A percentile compares a stretch with the other conserved stretches of the same genome.
phyloP scores from a whole-genome alignment of 2,329 filamentous ascomycete species.

The Lizonia empirigonia region DNA sequence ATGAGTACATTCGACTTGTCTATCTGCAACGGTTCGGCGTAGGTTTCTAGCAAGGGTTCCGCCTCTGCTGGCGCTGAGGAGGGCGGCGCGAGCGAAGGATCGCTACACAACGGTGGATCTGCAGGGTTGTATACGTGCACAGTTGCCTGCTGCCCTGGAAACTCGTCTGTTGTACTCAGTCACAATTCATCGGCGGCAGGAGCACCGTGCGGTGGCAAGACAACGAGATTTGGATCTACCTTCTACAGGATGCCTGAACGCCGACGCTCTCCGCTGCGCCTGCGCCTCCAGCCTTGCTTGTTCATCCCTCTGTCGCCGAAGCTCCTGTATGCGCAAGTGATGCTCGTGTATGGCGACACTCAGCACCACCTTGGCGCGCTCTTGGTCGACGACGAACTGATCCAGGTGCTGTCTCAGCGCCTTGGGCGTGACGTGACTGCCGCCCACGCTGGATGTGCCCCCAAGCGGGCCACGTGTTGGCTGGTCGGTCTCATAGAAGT shows the following conservation, averaged over 20 bases:
- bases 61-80: conserved; percentile 35
- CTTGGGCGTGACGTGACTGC: conserved; percentile 64
- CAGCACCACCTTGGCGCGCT: conserved; percentile 90
- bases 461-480: conserved; percentile 68
- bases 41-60: conserved; percentile 58
- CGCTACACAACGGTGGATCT: conserved; percentile 21
- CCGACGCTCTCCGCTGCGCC: conserved; percentile 71
- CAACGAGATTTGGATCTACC: conserved; percentile 54
- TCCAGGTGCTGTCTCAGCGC: conserved; percentile 87
- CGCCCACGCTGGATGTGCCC: conserved; percentile 62
- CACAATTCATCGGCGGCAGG: conserved; percentile 17
- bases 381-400: conserved; percentile 94
- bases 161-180: conserved; percentile 60
- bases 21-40: conserved; percentile 67
- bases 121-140: conserved; percentile 42
- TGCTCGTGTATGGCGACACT: conserved; percentile 96
- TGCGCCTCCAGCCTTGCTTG: conserved; percentile 75
- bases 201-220: conserved; percentile 16
- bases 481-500: conserved; percentile 66
- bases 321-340: conserved; percentile 82
- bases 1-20: conserved; percentile 96
- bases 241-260: conserved; percentile 76
- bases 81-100: conserved; percentile 21
- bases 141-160: conserved; percentile 64
- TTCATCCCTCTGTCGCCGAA: conserved; percentile 77